Conservation (phyloP, 345 rosid species). For the Isatis tinctoria region DNA sequence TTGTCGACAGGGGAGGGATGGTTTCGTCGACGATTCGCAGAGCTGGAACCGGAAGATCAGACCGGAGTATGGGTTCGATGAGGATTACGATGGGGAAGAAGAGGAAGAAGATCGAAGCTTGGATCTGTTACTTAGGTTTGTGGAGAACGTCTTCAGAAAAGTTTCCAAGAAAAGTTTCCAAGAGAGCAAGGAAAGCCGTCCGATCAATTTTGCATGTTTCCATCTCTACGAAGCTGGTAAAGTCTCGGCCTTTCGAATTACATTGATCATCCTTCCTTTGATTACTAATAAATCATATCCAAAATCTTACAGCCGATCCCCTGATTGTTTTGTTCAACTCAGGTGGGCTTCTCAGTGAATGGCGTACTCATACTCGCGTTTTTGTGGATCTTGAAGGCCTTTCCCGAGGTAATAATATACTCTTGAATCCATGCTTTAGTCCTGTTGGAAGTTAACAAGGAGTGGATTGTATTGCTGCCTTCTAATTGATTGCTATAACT, state of each 20-base stretch:
- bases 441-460: not conserved
- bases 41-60: constrained; percentile 68
- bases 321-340: not conserved
- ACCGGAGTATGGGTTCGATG: constrained; percentile 36
- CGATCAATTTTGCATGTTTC: constrained; percentile 72
- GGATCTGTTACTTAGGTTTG: constrained; percentile 68
- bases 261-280: too few species aligned
- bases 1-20: constrained; percentile 32
- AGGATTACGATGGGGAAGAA: constrained; percentile 33
- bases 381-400: constrained; percentile 85
- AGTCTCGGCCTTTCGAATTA: not conserved
- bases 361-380: constrained; percentile 78
- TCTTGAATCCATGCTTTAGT: not conserved
- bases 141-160: constrained; percentile 67
- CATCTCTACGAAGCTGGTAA: constrained; percentile 61
- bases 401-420: constrained; percentile 74
- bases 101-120: constrained; percentile 80
- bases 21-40: constrained; percentile 45
- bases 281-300: too few species aligned
- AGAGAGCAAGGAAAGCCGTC: constrained; percentile 75
- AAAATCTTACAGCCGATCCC: not conserved
- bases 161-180: too few species aligned
- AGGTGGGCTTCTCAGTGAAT: constrained; percentile 88
- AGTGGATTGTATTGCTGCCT: not conserved
- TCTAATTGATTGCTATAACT: not conserved